Conservation (phyloP, 1,284 basidiomycete species). For the Leccinum fuscescens region DNA sequence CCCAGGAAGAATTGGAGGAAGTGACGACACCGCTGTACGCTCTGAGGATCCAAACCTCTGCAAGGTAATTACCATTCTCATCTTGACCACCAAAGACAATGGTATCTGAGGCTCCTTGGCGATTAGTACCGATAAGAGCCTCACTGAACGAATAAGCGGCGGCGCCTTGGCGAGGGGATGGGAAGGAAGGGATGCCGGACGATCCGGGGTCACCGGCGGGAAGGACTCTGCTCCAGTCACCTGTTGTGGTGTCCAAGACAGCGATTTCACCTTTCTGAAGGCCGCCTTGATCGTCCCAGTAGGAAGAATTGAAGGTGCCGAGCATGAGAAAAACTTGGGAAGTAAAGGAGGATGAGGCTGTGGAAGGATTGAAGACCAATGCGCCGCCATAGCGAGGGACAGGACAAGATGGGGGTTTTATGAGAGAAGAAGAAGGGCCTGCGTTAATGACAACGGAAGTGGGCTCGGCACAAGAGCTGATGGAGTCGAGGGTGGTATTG, state of each 20-base stretch:
- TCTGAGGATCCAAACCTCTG: slow-evolving; percentile 74
- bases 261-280: slow-evolving; percentile 67
- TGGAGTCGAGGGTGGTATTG: slow-evolving; percentile 39
- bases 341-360: slow-evolving; percentile 51
- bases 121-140: slow-evolving; percentile 56
- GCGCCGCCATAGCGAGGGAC: slow-evolving; percentile 64
- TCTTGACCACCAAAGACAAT: slow-evolving; percentile 77
- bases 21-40: slow-evolving; percentile 61
- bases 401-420: slow-evolving; percentile 53
- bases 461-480: slow-evolving; percentile 52
- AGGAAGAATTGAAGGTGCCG: slow-evolving; percentile 58
- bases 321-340: slow-evolving; percentile 68
- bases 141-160: slow-evolving; percentile 54
- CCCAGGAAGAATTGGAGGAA: slow-evolving; percentile 57
- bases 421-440: slow-evolving; percentile 31
- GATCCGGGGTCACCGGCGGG: slow-evolving; percentile 71
- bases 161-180: slow-evolving; percentile 67
- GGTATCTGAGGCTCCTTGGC: slow-evolving; percentile 59
- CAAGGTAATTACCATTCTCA: slow-evolving; percentile 59
- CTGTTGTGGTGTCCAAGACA: slow-evolving; percentile 59
- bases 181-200: slow-evolving; percentile 42
- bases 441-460: slow-evolving; percentile 56
- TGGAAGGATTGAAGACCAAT: slow-evolving; percentile 60
- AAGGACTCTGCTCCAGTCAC: slow-evolving; percentile 68
- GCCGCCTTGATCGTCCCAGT: slow-evolving; percentile 65